Percentiles rank a stretch among this genome's conserved stretches.
These are phyloP conservation scores for Backusella luteola DNA, from an alignment of 192 early-diverging fungal species.

Conservation along the genomic window DNA sequence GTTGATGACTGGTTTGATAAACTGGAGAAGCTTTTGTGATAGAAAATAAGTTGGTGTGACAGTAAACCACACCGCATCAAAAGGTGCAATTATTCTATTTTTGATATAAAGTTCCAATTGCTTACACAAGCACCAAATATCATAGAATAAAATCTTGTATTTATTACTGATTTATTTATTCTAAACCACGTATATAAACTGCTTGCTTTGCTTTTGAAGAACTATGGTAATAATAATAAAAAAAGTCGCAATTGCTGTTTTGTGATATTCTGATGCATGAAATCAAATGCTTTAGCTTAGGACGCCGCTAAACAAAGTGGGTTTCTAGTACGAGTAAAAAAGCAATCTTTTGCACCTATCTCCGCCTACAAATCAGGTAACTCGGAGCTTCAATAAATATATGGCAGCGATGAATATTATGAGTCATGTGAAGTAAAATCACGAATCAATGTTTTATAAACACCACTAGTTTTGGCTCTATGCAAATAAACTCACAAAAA, in stretches of 20 bases:
- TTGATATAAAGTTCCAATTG: conserved; percentile 3
- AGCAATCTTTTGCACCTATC: background rate
- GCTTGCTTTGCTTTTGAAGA: background rate
- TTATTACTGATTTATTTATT: background rate
- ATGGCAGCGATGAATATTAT: background rate
- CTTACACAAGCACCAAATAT: conserved; percentile 2
- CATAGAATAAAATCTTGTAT: background rate
- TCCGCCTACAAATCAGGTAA: background rate
- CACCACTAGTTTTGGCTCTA: background rate
- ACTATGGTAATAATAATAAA: background rate
- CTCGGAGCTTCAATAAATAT: background rate
- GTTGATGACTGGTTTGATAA: background rate
- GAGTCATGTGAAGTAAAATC: background rate
- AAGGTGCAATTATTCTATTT: conserved; percentile 7
- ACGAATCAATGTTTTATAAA: background rate
- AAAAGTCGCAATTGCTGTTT: background rate
- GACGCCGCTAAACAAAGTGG: background rate
- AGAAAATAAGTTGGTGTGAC: background rate
- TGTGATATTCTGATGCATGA: background rate
- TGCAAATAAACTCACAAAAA: background rate
- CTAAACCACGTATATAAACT: background rate
- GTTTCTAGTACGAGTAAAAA: background rate
- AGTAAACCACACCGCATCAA: background rate
- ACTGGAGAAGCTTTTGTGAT: background rate
- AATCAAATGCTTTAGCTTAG: background rate